These are phyloP conservation scores for Asterionellopsis glacialis DNA, from an alignment of 108 stramenopile species.

Conservation along the genomic window DNA sequence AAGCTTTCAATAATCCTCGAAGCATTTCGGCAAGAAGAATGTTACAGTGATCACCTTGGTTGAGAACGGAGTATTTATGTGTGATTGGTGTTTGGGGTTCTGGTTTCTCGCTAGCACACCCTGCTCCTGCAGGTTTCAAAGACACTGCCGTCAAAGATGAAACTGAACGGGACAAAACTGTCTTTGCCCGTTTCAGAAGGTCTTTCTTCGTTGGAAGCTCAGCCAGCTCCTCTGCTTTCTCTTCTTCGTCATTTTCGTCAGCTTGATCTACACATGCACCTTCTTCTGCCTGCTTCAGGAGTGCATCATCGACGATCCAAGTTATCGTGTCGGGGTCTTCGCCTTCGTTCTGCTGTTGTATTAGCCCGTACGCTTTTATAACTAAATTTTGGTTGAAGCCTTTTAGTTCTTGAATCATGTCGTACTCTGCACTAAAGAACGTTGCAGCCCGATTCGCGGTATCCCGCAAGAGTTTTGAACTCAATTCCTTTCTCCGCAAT, in stretches of 20 bases:
- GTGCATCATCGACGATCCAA: constrained; percentile 27
- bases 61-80: constrained; percentile 39
- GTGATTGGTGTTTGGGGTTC: constrained; percentile 10
- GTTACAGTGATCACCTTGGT: constrained; percentile 50
- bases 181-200: constrained; percentile 58
- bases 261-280: constrained; percentile 17
- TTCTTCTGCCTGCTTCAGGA: constrained; percentile 11
- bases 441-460: constrained; percentile 46
- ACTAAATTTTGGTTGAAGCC: constrained; percentile 41
- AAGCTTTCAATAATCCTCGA: constrained; percentile 35
- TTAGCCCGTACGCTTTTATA: constrained; percentile 41
- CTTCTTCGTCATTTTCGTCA: constrained; percentile 21
- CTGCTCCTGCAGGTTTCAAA: background rate
- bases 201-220: constrained; percentile 73
- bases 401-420: constrained; percentile 30
- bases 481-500: background rate
- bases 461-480: constrained; percentile 18
- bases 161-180: constrained; percentile 26
- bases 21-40: constrained; percentile 66
- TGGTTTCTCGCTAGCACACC: constrained; percentile 3
- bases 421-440: constrained; percentile 39
- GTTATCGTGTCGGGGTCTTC: constrained; percentile 7
- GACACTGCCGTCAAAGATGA: background rate
- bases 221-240: constrained; percentile 19
- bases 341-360: constrained; percentile 5